These are phyloP conservation scores for Leishmania guyanensis DNA, from an alignment of 208 protist genomes.

Conservation along the genomic window DNA sequence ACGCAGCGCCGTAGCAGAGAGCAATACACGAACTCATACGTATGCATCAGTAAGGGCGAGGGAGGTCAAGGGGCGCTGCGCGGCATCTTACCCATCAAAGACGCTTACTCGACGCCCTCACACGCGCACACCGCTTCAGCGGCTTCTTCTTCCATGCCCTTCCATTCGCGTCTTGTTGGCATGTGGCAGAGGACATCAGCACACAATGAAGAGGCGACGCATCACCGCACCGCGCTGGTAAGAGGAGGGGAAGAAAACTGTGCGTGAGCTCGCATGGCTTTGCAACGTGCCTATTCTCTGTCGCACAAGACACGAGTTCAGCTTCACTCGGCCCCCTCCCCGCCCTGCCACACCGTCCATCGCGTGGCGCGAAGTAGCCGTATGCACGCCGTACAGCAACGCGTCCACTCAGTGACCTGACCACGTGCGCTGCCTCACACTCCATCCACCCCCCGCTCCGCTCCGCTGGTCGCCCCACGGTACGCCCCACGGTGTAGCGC, in stretches of 20 bases:
- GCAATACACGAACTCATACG: not conserved
- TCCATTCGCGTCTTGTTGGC: too few species aligned
- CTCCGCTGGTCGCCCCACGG: too few species aligned
- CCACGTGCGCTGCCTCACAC: not conserved
- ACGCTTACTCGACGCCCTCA: not conserved
- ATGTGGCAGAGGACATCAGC: not conserved
- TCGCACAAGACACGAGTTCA: too few species aligned
- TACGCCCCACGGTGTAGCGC: too few species aligned
- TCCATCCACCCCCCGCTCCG: too few species aligned
- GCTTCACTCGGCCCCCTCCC: not conserved
- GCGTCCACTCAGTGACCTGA: too few species aligned
- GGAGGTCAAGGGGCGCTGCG: not conserved
- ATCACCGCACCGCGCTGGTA: not conserved
- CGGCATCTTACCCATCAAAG: not conserved
- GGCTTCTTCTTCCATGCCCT: not conserved
- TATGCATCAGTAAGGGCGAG: not conserved
- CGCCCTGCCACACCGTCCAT: not conserved
- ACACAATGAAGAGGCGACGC: not conserved
- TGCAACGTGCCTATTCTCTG: not conserved
- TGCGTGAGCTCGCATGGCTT: not conserved
- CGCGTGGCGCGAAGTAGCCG: too few species aligned
- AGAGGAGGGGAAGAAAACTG: too few species aligned
- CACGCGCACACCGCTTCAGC: not conserved
- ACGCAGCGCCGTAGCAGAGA: not conserved
- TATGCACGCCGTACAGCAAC: too few species aligned